Evolutionary conservation across 2,329 filamentous ascomycete species (phyloP), one percentile per base, ranked within the genome.

Genomic region (Botrytis fragariae): DNA sequence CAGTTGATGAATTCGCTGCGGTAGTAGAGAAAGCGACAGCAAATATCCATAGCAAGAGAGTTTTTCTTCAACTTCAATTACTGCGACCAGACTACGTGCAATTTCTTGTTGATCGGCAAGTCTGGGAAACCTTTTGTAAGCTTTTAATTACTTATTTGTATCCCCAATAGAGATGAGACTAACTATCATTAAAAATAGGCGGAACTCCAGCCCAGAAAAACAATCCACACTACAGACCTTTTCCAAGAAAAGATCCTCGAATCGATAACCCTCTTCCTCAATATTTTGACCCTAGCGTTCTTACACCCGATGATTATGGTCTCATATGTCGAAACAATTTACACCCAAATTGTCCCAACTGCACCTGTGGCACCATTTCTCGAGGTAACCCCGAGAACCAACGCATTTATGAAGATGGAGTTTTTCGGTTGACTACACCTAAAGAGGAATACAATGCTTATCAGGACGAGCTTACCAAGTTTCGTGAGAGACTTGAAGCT

Each of bases 111-210:
- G 64, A 68, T 8, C 35, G 35, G 5, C 25, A 68, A 29, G 45
- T 25, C 4, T 68, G 64, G 64, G 45, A 54, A 18, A 54, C 35
- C 3, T 68, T 68, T 8, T 68, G 64, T 68, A 22, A 68, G 64
- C 1, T 4, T 51, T 25, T 8, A 3, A 12, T 67, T 16, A 1
- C 20, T 20, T 9, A 12, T 51, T 10, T 20, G 16, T 0, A 2
- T 54, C 4, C 39, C 1, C 7, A 14, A 22, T 0, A 22, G 8
- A 39, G 10, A n/a, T 25, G 1, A 20, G 20, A 25, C 45, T 68
- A 22, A 68, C 18, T 22, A 14, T 22, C 12, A 37, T 0, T 0
- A 6, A 67, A 1, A 8, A 54, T 2, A 68, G 64, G 45, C 3
- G 64, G 64, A 54, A 35, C 16, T 14, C 45, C 45, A 16, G 25